phyloP scores from a whole-genome alignment of 768 basidiomycete genomes.

The Boletus pseudo-olivaceus region DNA sequence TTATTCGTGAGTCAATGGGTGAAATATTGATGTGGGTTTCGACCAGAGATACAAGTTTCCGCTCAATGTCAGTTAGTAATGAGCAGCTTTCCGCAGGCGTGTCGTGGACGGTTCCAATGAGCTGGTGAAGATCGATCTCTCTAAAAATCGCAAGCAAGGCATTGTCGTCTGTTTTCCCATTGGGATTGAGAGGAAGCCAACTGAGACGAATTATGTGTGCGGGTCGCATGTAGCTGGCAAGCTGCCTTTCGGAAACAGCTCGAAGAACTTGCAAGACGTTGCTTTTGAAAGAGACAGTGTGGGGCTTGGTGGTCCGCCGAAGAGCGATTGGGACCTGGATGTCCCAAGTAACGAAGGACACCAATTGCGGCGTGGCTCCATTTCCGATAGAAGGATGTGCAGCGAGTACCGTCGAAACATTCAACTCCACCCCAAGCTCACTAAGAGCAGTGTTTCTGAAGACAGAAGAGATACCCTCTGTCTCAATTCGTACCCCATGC shows the following conservation, averaged over 20 bases:
- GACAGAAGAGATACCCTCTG: constrained; percentile 48
- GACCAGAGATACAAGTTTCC: constrained; percentile 36
- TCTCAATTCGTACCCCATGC: constrained; percentile 52
- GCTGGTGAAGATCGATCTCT: constrained; percentile 17
- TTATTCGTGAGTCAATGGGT: constrained; percentile 18
- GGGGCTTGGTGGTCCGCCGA: constrained; percentile 34
- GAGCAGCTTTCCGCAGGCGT: background rate
- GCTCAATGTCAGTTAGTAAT: constrained; percentile 27
- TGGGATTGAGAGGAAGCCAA: constrained; percentile 44
- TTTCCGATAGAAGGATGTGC: constrained; percentile 41
- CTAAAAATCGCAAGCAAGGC: constrained; percentile 25
- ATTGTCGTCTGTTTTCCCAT: constrained; percentile 35
- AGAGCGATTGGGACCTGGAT: constrained; percentile 33
- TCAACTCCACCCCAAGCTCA: constrained; percentile 26
- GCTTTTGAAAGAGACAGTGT: constrained; percentile 27
- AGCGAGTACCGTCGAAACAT: constrained; percentile 41
- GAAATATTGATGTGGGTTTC: constrained; percentile 19
- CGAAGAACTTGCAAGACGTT: constrained; percentile 29
- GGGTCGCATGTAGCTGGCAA: constrained; percentile 51
- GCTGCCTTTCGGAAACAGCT: constrained; percentile 37
- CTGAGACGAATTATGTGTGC: constrained; percentile 46
- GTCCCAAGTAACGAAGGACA: constrained; percentile 46
- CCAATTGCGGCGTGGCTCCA: constrained; percentile 36
- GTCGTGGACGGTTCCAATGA: constrained; percentile 12
- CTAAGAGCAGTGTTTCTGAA: constrained; percentile 23